Evolutionary conservation across 78 protist genomes (phyloP).

Genomic region (Dictyostelium firmibasis): DNA sequence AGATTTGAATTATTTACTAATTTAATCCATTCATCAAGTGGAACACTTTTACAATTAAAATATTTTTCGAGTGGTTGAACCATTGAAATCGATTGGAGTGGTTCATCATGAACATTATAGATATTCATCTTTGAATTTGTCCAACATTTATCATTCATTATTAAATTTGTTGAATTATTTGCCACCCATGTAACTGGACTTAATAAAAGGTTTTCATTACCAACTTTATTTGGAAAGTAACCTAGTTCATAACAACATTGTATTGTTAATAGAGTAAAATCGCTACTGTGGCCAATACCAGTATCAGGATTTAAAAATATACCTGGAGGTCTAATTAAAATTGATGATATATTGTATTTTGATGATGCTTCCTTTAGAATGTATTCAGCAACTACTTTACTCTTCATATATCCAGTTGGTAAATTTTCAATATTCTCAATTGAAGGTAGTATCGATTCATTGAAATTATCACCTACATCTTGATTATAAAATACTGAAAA

Average conservation of each 20-base stretch:
- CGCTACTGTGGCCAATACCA: neutral
- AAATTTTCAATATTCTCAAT: neutral
- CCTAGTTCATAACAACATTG: neutral
- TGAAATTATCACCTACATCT: neutral
- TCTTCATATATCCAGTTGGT: conserved; percentile 27
- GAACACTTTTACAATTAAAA: neutral
- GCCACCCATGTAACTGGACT: neutral
- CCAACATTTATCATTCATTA: neutral
- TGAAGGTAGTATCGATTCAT: conserved; percentile 7
- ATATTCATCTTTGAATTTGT: neutral
- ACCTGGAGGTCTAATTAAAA: conserved; percentile 1
- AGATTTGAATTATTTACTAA: neutral
- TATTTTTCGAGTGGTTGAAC: neutral
- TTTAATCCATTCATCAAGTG: neutral
- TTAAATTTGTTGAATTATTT: neutral
- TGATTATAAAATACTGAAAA: conserved; percentile 18
- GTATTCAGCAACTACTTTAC: conserved; percentile 35
- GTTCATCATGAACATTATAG: neutral
- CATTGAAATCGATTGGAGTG: fast-evolving
- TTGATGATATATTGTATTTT: neutral
- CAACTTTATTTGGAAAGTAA: neutral
- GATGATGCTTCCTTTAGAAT: neutral
- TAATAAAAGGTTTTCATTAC: neutral
- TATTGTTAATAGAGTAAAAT: neutral
- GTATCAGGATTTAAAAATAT: neutral